Base-by-base conservation (phyloP, 441 rosid genomes). In the Euphorbia corollata region DNA sequence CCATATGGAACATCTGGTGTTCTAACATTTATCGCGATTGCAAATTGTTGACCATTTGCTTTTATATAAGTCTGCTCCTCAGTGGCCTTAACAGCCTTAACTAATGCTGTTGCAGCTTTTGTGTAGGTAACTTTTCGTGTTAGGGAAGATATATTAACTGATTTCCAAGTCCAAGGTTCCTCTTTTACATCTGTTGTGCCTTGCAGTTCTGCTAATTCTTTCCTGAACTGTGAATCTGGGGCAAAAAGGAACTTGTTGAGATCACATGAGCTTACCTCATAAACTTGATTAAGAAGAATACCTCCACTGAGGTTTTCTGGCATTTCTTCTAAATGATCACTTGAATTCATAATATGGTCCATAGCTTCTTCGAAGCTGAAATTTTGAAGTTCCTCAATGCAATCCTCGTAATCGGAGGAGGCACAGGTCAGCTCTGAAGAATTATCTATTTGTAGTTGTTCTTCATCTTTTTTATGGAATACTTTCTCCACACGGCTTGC, bases 1-100 rank as follows among this genome's bases (percentile, higher is more conserved):
- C 97, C 98, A 73, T 80, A 88, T n/a, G 97, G 98, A 80, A 86
- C 97, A 56, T 86, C 92, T 0, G 97, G 96, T 48, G 94, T 90
- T 66, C 82, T 83, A 20, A 86, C 92, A 78, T 67, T 75, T 68
- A 82, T 73, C 43, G 74, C 64, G 51, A 90, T 64, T 32, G 81
- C 86, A 80, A 85, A 90, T 53, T 81, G 75, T 41, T 54, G 69
- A 43, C 87, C 91, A 71, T 74, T 74, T 2, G 87, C 97, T 78
- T 74, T 88, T 58, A 82, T 22, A 65, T 86, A 92, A 56, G 87
- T 78, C 75, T 92, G 96, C 68, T 78, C 84, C 79, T 92, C 96
- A 0, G 83, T 84, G 22, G 92, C 94, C 70, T 81, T 87, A 32
- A 86, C 91, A 18, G 94, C 82, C 83, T 90, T 90, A 43, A 88